A percentile compares a stretch with the other conserved stretches of the same genome.
Conservation (phyloP, 257 asterid genomes). For the Penstemon barbatus region DNA sequence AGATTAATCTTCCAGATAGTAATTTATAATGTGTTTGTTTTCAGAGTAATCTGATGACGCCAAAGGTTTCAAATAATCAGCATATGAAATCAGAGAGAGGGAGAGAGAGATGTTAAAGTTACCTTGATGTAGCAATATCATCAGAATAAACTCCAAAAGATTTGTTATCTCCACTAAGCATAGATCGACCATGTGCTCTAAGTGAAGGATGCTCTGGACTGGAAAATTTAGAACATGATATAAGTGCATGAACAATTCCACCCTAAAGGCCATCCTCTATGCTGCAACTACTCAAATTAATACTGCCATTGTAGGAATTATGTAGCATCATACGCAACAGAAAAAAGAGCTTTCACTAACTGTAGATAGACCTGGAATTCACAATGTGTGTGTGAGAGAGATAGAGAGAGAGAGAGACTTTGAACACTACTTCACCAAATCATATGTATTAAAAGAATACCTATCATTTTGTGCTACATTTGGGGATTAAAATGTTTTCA, state of each 20-base stretch:
- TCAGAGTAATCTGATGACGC: no score
- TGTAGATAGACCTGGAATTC: conserved; percentile 5
- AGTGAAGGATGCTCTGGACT: conserved; percentile 92
- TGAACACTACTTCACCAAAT: not conserved
- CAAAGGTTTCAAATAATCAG: no score
- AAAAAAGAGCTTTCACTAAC: not conserved
- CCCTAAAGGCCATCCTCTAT: conserved; percentile 9
- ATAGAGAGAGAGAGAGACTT: not conserved
- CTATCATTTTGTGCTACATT: not conserved
- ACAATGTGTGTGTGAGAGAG: not conserved
- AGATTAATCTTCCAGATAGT: not conserved
- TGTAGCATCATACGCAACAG: not conserved
- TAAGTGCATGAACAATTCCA: conserved; percentile 22
- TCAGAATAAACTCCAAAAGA: conserved; percentile 45
- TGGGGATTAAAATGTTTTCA: not conserved
- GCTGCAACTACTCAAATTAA: conserved; percentile 20
- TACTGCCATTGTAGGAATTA: not conserved
- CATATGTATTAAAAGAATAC: not conserved
- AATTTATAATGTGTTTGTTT: no score
- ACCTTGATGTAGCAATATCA: conserved; percentile 57
- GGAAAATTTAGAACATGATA: conserved; percentile 31
- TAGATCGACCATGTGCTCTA: conserved; percentile 67
- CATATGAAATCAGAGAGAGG: no score
- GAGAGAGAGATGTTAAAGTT: not conserved
- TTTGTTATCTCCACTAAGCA: conserved; percentile 67